These are phyloP conservation scores for Nannizziopsis arthrosporioides DNA, from an alignment of 2,329 filamentous ascomycete species.

Conservation along the genomic window DNA sequence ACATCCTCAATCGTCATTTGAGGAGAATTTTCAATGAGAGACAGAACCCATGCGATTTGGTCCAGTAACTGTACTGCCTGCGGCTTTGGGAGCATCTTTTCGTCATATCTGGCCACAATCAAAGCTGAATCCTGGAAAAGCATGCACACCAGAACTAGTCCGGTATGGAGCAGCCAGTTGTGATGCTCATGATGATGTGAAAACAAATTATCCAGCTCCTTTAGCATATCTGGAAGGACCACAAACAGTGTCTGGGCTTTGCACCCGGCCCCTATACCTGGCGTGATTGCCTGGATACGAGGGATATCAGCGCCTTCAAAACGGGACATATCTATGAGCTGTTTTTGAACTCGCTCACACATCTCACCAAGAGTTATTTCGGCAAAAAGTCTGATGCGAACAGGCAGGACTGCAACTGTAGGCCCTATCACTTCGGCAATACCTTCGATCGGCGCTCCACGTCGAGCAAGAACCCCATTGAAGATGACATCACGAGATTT, in stretches of 20 bases:
- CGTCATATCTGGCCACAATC: no score
- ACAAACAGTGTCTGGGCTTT: slow-evolving; percentile 32
- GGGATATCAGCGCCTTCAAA: slow-evolving; percentile 41
- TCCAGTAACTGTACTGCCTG: no score
- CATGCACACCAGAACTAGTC: no score
- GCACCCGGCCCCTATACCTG: slow-evolving; percentile 29
- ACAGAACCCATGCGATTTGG: no score
- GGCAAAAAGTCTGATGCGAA: slow-evolving; percentile 23
- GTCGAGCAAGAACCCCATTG: slow-evolving; percentile 30
- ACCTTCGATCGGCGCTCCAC: slow-evolving; percentile 26
- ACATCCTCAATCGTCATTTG: no score
- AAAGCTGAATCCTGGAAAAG: no score
- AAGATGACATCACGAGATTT: slow-evolving; percentile 29
- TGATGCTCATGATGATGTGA: no score
- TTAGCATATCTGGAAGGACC: slow-evolving; percentile 19
- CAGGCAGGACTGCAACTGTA: slow-evolving; percentile 30
- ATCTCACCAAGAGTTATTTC: neutral
- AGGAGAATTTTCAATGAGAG: no score
- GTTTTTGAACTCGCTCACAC: slow-evolving; percentile 43
- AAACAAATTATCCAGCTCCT: no score
- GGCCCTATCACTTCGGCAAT: slow-evolving; percentile 31
- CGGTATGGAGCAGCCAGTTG: no score
- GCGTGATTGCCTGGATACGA: slow-evolving; percentile 44
- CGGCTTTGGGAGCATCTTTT: no score
- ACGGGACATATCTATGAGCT: slow-evolving; percentile 44